A percentile compares a stretch with the other conserved stretches of the same genome.
Conservation (phyloP, 1,284 basidiomycete species). For the Trichosporon coremiiforme region DNA sequence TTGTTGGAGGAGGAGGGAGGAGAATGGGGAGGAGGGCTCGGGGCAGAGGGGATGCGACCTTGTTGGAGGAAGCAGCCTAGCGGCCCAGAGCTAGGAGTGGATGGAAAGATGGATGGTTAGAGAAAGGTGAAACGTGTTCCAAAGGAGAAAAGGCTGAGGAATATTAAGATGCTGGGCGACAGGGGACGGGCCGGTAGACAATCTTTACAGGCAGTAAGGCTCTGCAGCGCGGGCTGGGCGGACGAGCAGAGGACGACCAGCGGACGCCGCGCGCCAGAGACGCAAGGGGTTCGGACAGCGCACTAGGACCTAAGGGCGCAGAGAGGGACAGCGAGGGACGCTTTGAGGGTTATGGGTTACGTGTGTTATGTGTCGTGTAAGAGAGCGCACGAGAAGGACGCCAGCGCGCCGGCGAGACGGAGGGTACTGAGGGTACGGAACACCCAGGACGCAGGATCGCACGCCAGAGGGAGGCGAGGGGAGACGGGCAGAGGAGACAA, state of each 20-base stretch:
- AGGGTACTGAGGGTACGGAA: background rate
- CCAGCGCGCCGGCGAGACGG: background rate
- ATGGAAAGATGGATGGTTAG: conserved; percentile 17
- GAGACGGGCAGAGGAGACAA: background rate
- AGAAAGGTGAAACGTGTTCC: conserved; percentile 18
- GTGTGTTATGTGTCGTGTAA: conserved; percentile 16
- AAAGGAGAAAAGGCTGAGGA: conserved; percentile 15
- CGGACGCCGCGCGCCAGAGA: background rate
- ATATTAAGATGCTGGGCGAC: conserved; percentile 13
- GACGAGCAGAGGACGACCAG: background rate
- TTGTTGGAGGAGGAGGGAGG: background rate
- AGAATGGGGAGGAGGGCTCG: conserved; percentile 3
- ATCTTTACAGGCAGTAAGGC: conserved; percentile 18
- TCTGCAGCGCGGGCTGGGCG: background rate
- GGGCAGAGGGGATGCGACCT: conserved; percentile 18
- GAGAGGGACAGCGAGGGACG: background rate
- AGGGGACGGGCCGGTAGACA: conserved; percentile 16
- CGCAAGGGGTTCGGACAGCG: background rate
- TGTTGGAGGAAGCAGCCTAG: conserved; percentile 15
- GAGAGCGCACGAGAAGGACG: conserved; percentile 6
- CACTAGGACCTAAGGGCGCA: background rate
- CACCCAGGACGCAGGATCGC: background rate
- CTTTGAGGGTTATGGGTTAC: conserved; percentile 13
- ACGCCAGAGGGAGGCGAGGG: background rate
- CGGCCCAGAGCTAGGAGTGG: conserved; percentile 15